Evolutionary conservation across 345 rosid genomes (phyloP).

Genomic region (Tarenaya hassleriana): DNA sequence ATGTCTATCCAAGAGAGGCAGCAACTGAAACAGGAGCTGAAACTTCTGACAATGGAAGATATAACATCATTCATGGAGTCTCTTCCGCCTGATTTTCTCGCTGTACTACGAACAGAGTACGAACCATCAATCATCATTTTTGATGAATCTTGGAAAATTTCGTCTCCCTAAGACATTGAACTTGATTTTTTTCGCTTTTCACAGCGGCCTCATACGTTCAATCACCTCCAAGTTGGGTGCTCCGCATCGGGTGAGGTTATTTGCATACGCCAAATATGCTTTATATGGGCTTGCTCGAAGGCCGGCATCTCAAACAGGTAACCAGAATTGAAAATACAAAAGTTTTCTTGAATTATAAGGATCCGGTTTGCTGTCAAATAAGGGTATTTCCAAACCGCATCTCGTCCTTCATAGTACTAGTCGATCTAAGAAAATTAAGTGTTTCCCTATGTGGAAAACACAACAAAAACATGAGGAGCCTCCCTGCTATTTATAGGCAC

Average conservation of each 20-base stretch:
- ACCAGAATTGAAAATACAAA: background rate
- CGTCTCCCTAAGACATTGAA: background rate
- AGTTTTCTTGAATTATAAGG: background rate
- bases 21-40: conserved; percentile 55
- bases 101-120: conserved; percentile 70
- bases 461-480: no score
- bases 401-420: no score
- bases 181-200: conserved; percentile 10
- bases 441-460: no score
- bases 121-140: conserved; percentile 15
- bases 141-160: background rate
- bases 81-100: conserved; percentile 67
- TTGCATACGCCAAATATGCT: conserved; percentile 63
- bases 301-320: conserved; percentile 39
- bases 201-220: conserved; percentile 71
- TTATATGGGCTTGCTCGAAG: conserved; percentile 49
- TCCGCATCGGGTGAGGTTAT: conserved; percentile 52
- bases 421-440: no score
- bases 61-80: conserved; percentile 84
- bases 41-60: conserved; percentile 67
- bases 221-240: conserved; percentile 49
- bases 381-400: no score
- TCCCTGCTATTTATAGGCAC: no score
- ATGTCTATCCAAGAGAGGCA: conserved; percentile 61
- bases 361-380: no score